Conservation (phyloP, 306 rosid genomes). For the Begonia masoniana region DNA sequence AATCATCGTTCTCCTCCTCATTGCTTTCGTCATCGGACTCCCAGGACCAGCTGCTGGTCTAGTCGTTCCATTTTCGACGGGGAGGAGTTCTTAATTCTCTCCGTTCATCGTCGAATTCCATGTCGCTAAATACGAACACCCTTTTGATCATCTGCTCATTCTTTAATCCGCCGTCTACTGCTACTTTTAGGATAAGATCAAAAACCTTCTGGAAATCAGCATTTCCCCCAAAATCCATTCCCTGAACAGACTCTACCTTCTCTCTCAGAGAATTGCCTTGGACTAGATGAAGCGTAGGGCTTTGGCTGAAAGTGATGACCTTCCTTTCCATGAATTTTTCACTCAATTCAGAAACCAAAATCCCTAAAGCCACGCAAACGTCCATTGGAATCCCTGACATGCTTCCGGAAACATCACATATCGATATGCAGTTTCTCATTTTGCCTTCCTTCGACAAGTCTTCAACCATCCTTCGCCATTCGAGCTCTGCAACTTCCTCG, state of each 20-base stretch:
- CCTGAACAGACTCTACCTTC: slow-evolving; percentile 21
- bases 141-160: slow-evolving; percentile 53
- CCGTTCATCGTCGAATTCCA: slow-evolving; percentile 54
- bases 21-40: neutral
- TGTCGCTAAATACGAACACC: slow-evolving; percentile 55
- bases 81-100: neutral
- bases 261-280: slow-evolving; percentile 26
- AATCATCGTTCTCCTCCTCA: slow-evolving; percentile 7
- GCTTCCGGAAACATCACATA: slow-evolving; percentile 19
- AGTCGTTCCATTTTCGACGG: no score
- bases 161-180: slow-evolving; percentile 42
- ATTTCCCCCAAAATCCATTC: slow-evolving; percentile 32
- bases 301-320: slow-evolving; percentile 34
- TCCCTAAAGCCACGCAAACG: slow-evolving; percentile 46
- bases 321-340: slow-evolving; percentile 65
- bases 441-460: slow-evolving; percentile 37
- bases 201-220: slow-evolving; percentile 59
- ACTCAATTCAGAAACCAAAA: slow-evolving; percentile 45
- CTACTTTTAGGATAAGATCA: slow-evolving; percentile 38
- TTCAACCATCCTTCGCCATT: slow-evolving; percentile 62
- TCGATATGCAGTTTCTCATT: slow-evolving; percentile 34
- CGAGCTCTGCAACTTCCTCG: slow-evolving; percentile 44
- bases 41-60: neutral
- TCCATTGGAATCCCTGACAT: slow-evolving; percentile 37
- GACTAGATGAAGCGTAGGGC: slow-evolving; percentile 41